phyloP scores from a whole-genome alignment of 2,329 filamentous ascomycete species.

The Ceratocystis cacaofunesta region DNA sequence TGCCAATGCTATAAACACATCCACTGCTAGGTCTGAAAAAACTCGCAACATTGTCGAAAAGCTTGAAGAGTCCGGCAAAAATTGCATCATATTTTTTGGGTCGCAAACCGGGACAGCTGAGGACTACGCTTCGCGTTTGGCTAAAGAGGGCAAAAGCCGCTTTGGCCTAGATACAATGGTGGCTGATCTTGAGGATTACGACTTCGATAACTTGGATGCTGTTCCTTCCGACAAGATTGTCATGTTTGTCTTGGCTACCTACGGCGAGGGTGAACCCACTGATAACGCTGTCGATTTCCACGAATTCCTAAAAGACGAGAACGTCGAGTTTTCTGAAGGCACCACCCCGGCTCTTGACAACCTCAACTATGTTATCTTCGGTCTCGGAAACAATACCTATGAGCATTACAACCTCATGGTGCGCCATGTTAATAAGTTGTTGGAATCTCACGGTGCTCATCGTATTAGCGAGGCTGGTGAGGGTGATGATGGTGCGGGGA shows the following conservation, averaged over 20 bases:
- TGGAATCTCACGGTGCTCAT: slow-evolving; percentile 68
- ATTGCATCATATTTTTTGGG: slow-evolving; percentile 96
- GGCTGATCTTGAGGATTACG: slow-evolving; percentile 93
- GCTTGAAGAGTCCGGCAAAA: slow-evolving; percentile 89
- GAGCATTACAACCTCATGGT: slow-evolving; percentile 99
- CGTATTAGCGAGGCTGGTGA: slow-evolving; percentile 81
- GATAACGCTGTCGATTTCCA: slow-evolving; percentile 99
- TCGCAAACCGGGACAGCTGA: slow-evolving; percentile 97
- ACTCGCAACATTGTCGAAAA: slow-evolving; percentile 89
- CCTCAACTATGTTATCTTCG: slow-evolving; percentile 88
- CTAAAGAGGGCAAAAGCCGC: slow-evolving; percentile 92
- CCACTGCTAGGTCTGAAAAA: slow-evolving; percentile 61
- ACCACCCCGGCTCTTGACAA: slow-evolving; percentile 59
- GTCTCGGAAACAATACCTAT: slow-evolving; percentile 97
- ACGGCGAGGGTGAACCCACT: slow-evolving; percentile 95
- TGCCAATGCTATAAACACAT: slow-evolving; percentile 54
- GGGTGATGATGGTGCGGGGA: slow-evolving; percentile 93
- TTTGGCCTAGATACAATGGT: slow-evolving; percentile 98
- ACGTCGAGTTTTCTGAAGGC: slow-evolving; percentile 64
- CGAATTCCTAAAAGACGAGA: slow-evolving; percentile 79
- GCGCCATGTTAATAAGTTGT: slow-evolving; percentile 67
- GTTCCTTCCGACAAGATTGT: slow-evolving; percentile 81
- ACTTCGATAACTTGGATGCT: slow-evolving; percentile 83
- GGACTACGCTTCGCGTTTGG: slow-evolving; percentile 89
- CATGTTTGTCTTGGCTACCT: slow-evolving; percentile 92